These are phyloP conservation scores for Penicillium pulvis DNA, from an alignment of 495 filamentous ascomycete species.

Conservation along the genomic window DNA sequence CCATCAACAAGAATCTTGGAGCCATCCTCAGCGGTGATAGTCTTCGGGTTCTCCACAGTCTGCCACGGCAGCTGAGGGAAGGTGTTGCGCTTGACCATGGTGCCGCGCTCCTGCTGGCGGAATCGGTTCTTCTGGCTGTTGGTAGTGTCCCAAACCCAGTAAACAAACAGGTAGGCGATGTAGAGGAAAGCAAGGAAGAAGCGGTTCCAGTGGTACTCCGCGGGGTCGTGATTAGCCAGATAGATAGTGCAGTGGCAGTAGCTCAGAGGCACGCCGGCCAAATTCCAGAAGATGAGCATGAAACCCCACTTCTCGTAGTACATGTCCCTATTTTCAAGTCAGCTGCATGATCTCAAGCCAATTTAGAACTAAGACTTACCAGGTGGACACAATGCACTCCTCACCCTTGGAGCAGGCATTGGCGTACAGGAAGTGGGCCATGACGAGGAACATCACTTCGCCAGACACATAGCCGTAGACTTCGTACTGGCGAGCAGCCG, in stretches of 20 bases:
- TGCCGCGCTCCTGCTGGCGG: conserved; percentile 78
- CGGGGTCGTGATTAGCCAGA: conserved; percentile 83
- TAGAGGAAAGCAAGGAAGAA: conserved; percentile 66
- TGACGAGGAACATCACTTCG: conserved; percentile 82
- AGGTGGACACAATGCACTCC: conserved; percentile 90
- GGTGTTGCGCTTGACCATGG: conserved; percentile 67
- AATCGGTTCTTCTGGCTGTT: conserved; percentile 97
- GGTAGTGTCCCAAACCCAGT: conserved; percentile 89
- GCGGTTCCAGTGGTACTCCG: conserved; percentile 77
- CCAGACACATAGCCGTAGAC: conserved; percentile 87
- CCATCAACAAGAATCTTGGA: conserved; percentile 85
- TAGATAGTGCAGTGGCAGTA: conserved; percentile 98
- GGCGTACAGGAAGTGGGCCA: conserved; percentile 95
- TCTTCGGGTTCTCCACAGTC: conserved; percentile 80
- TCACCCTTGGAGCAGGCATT: conserved; percentile 97
- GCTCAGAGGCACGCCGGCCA: conserved; percentile 90
- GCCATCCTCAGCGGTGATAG: conserved; percentile 76
- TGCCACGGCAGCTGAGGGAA: conserved; percentile 97
- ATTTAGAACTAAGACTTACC: conserved; percentile 49
- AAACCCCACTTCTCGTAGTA: conserved; percentile 99
- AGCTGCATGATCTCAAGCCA: background rate
- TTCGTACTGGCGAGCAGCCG: conserved; percentile 87
- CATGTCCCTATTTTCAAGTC: conserved; percentile 71
- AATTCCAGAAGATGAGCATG: conserved; percentile 99
- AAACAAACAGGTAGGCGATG: conserved; percentile 76